Evolutionary conservation across 2,329 filamentous ascomycete species (phyloP), one percentile per base, ranked within the genome.

Genomic region (Verticillium isaacii): DNA sequence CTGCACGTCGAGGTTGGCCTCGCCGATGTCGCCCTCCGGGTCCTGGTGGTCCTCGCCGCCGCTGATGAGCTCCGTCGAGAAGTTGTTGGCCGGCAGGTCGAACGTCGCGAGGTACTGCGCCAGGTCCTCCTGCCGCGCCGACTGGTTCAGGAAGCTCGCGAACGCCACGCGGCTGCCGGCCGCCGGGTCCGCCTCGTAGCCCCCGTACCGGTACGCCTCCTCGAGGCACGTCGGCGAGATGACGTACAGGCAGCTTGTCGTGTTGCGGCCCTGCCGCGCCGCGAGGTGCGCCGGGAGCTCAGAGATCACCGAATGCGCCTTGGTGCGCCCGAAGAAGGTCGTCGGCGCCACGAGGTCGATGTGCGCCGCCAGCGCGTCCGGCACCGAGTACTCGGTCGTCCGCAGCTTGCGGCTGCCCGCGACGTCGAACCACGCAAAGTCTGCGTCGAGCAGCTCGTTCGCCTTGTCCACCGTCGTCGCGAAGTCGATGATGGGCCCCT

Each of bases 1-100:
- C 68, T 86, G 84, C 5, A 87, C 85, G 68, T 89, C 85, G 29
- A 95, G 80, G 63, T 83, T 80, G 11, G 85, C 82, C 17, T 94
- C 85, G 32, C 88, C 65, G 8, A 68, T 66, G 36, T 64, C 63
- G 25, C 68, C 67, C 14, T 61, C 62, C 52, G 67, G 60, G 60
- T 74, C 67, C 60, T 81, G 78, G 65, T 80, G 72, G 59, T 80
- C 74, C 32, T 71, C 65, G 1, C 70, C 78, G 15, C 74, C 75
- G 62, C 77, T 77, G 63, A 80, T 73, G 36, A 76, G 62, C 15
- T 73, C 68, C 17, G 76, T 73, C 12, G 74, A 73, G 68, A 80
- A 81, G 63, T 80, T 79, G 56, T 82, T 77, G 5, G 67, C 63
- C 1, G 80, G 72, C 19, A 83, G 76, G 41, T 73, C 70, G 63